Base-by-base conservation (phyloP, 495 filamentous ascomycete genomes). In the Geoglossum glabrum region DNA sequence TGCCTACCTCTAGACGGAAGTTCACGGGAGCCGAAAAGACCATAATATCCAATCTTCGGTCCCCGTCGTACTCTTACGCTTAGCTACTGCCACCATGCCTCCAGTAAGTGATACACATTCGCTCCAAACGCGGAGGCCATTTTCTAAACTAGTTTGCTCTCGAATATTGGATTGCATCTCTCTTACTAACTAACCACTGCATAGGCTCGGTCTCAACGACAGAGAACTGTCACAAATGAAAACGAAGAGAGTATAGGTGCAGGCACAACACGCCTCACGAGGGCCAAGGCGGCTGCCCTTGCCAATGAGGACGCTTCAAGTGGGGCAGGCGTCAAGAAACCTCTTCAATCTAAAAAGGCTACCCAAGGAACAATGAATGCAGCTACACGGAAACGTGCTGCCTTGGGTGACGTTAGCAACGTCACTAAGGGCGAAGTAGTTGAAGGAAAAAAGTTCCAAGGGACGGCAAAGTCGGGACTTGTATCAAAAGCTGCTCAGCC, bases 321-420 rank as follows among this genome's bases (percentile, higher is more conserved):
- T 61, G 72, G 74, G 57, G 73, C 65, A 23, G 65, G 68, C 38
- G 68, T 54, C 59, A 60, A 60, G 54, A 60, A 60, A 43, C 43
- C 59, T 27, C 30, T 59, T 27, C 57, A 59, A 34, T 31, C 59
- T n/a, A 59, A 58, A 30, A 47, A 36, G 15, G 31, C 51, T 21
- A 27, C 52, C 5, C 23, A 26, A 25, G 27, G 73, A 27, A 72
- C 67, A 26, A 61, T 67, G 19, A 68, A 59, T 50, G 70, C 76
- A 63, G 64, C 71, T 28, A 66, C 66, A 60, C 76, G 82, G 65
- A 83, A 80, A 67, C 85, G 87, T 64, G 74, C 83, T 64, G 87
- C 85, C 31, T 77, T 98, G 21, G 88, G 87, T 27, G 90, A 98
- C 75, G 83, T 95, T 60, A 97, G 89, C 77, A 98, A 98, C 73